Evolutionary conservation across 2,329 filamentous ascomycete genomes (phyloP).

Genomic region (Furcasterigmium furcatum): DNA sequence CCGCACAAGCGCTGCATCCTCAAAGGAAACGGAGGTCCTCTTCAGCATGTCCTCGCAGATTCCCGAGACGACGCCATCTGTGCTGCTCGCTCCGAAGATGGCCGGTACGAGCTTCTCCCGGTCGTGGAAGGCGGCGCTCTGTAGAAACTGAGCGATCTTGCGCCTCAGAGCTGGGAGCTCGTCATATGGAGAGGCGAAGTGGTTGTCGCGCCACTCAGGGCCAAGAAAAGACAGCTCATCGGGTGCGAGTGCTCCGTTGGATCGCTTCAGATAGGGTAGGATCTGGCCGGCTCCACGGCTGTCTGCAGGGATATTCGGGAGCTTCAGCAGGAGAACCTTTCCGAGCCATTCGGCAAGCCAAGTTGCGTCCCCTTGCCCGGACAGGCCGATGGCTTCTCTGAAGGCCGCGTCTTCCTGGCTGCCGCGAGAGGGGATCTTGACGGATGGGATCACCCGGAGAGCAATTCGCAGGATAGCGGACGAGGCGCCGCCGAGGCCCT

Average conservation of each 20-base stretch:
- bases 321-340: slow-evolving; percentile 62
- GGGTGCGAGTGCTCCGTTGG: neutral
- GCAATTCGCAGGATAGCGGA: slow-evolving; percentile 78
- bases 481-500: slow-evolving; percentile 23
- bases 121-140: slow-evolving; percentile 83
- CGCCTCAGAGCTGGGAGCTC: slow-evolving; percentile 48
- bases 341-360: slow-evolving; percentile 75
- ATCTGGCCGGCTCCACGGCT: neutral
- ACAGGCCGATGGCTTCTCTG: slow-evolving; percentile 62
- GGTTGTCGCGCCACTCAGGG: slow-evolving; percentile 47
- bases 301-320: slow-evolving; percentile 15
- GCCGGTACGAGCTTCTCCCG: slow-evolving; percentile 80
- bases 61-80: slow-evolving; percentile 77
- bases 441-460: slow-evolving; percentile 69
- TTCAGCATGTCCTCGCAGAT: slow-evolving; percentile 89
- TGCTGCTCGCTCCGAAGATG: slow-evolving; percentile 77
- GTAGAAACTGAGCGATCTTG: slow-evolving; percentile 67
- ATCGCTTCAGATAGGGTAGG: neutral
- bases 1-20: slow-evolving; percentile 60
- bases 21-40: slow-evolving; percentile 70
- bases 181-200: slow-evolving; percentile 9
- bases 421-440: slow-evolving; percentile 71
- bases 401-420: slow-evolving; percentile 74
- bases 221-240: slow-evolving; percentile 60
- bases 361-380: slow-evolving; percentile 62